phyloP scores from a whole-genome alignment of 805 yeast genomes.

The Yamadazyma philogaea region DNA sequence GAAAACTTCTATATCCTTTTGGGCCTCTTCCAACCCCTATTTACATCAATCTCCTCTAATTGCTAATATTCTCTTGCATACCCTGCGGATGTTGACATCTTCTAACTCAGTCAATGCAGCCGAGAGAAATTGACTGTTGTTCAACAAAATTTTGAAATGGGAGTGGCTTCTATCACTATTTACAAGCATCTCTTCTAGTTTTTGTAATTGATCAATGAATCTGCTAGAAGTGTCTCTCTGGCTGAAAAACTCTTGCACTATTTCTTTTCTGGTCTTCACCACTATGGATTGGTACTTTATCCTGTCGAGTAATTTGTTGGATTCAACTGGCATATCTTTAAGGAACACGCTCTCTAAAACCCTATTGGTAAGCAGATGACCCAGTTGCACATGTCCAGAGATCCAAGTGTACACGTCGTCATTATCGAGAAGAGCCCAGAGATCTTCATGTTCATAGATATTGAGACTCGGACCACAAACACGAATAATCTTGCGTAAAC shows the following conservation, averaged over 20 bases:
- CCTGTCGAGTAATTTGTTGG: conserved; percentile 10
- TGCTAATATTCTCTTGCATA: conserved; percentile 8
- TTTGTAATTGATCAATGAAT: conserved; percentile 11
- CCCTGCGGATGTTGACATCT: conserved; percentile 3
- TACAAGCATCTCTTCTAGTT: conserved; percentile 9
- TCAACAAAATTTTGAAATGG: conserved; percentile 20
- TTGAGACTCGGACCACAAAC: conserved; percentile 1
- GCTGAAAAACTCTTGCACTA: neutral
- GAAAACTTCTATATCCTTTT: too few species aligned
- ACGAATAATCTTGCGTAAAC: conserved; percentile 26
- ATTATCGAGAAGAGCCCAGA: conserved; percentile 11
- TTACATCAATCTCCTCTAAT: neutral
- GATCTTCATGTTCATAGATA: conserved; percentile 8
- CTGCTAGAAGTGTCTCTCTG: neutral
- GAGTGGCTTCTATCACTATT: conserved; percentile 5
- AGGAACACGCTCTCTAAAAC: conserved; percentile 12
- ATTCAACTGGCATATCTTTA: conserved; percentile 11
- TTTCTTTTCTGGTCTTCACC: conserved; percentile 4
- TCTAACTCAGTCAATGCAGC: conserved; percentile 15
- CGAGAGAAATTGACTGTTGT: conserved; percentile 33
- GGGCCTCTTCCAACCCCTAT: too few species aligned
- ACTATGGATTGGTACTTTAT: conserved; percentile 13
- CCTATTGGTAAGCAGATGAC: conserved; percentile 3
- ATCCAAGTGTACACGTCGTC: conserved; percentile 18
- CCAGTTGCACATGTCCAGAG: conserved; percentile 5